A percentile compares a stretch with the other conserved stretches of the same genome.
Evolutionary conservation across 2,329 filamentous ascomycete species (phyloP).

Genomic region (Aspergillus japonicus): DNA sequence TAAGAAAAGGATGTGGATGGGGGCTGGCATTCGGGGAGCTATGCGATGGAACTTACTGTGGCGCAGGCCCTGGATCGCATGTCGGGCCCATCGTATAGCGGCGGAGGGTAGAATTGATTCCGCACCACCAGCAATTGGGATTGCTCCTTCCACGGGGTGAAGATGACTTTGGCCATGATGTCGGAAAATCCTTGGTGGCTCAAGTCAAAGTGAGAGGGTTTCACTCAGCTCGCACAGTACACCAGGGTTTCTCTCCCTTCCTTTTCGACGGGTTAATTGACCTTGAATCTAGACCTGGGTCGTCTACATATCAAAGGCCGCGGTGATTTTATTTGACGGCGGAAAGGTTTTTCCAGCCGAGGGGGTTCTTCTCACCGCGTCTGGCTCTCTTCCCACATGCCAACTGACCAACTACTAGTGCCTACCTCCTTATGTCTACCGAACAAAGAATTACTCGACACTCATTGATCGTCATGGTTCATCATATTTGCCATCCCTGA

Average conservation of each 20-base stretch:
- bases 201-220: too few relatives aligned
- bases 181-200: background rate
- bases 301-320: background rate
- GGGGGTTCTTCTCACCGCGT: background rate
- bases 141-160: constrained; percentile 44
- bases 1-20: too few relatives aligned
- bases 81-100: constrained; percentile 34
- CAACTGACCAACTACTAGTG: too few relatives aligned
- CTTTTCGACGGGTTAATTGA: background rate
- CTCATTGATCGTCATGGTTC: background rate
- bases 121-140: constrained; percentile 40
- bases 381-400: background rate
- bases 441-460: background rate
- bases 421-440: background rate
- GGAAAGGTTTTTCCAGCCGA: constrained; percentile 19
- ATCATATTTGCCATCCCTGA: background rate
- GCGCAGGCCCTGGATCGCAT: constrained; percentile 41
- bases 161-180: constrained; percentile 41
- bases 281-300: background rate
- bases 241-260: background rate
- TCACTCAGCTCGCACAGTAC: too few relatives aligned
- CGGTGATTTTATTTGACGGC: constrained; percentile 22
- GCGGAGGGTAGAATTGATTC: constrained; percentile 40
- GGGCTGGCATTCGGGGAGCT: too few relatives aligned
- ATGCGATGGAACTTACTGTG: constrained; percentile 28